Conservation (phyloP, 148 eudicot species). For the Rhododendron ovatum region DNA sequence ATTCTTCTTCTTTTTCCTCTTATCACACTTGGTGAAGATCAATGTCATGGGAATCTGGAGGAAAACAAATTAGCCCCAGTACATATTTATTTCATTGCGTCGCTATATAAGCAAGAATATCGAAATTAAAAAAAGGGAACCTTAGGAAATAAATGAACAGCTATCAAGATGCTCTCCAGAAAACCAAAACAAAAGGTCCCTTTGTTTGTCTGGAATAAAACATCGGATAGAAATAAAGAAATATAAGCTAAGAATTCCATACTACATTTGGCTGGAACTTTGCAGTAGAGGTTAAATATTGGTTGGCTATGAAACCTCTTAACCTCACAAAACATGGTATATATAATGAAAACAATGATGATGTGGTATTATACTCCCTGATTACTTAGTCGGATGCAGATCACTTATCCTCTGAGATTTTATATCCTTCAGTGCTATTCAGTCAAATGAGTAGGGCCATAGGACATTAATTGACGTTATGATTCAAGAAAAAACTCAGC, state of each 20-base stretch:
- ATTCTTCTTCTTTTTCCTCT: constrained; percentile 89
- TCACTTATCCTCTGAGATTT: neutral
- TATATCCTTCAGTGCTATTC: neutral
- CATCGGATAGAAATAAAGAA: neutral
- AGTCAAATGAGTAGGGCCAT: neutral
- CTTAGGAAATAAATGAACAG: neutral
- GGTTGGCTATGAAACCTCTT: neutral
- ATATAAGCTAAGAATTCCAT: neutral
- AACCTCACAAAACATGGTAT: neutral
- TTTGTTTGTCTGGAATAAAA: neutral
- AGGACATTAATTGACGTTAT: neutral
- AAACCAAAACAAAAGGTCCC: neutral
- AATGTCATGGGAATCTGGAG: constrained; percentile 93
- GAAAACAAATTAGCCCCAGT: neutral
- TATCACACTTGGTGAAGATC: constrained; percentile 90
- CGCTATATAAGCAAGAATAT: neutral
- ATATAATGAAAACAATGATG: neutral
- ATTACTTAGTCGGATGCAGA: neutral
- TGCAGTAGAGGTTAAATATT: neutral
- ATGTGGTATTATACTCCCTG: neutral
- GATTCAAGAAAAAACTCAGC: constrained; percentile 4
- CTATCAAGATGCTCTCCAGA: neutral
- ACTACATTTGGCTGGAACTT: neutral
- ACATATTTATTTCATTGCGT: neutral
- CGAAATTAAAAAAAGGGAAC: neutral